Evolutionary conservation across 2,329 filamentous ascomycete species (phyloP).

Genomic region (Kalaharituber pfeilii): DNA sequence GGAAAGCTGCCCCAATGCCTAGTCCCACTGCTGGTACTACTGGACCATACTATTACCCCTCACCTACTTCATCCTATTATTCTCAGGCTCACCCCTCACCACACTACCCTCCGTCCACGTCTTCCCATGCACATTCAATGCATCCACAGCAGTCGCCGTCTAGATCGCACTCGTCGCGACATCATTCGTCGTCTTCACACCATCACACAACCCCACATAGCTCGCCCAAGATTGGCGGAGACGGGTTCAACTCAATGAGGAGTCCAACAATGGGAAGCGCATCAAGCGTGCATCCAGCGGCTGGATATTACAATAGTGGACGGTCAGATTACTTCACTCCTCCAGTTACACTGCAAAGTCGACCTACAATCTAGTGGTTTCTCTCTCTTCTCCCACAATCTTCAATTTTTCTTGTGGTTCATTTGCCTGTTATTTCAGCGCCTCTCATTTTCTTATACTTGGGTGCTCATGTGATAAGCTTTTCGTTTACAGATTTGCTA

Average conservation of each 20-base stretch:
- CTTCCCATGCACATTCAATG: neutral
- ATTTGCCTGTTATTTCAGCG: too few relatives aligned
- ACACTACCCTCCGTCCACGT: neutral
- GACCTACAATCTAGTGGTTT: neutral
- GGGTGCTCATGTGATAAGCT: too few relatives aligned
- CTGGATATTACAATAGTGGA: neutral
- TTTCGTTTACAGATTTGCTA: too few relatives aligned
- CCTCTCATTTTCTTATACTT: too few relatives aligned
- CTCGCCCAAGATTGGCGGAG: neutral
- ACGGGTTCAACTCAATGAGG: neutral
- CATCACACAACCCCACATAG: neutral
- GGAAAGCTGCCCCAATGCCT: neutral
- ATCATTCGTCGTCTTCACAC: neutral
- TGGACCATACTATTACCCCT: neutral
- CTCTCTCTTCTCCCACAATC: too few relatives aligned
- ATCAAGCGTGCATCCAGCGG: neutral
- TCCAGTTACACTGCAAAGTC: neutral
- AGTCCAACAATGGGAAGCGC: neutral
- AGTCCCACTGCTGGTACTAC: neutral
- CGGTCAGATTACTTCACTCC: neutral
- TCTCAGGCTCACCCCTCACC: neutral
- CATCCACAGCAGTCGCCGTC: neutral
- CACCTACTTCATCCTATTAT: neutral
- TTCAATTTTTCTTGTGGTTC: too few relatives aligned
- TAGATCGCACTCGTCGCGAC: neutral